Evolutionary conservation across 441 rosid species (phyloP).

Genomic region (Syzygium malaccense): DNA sequence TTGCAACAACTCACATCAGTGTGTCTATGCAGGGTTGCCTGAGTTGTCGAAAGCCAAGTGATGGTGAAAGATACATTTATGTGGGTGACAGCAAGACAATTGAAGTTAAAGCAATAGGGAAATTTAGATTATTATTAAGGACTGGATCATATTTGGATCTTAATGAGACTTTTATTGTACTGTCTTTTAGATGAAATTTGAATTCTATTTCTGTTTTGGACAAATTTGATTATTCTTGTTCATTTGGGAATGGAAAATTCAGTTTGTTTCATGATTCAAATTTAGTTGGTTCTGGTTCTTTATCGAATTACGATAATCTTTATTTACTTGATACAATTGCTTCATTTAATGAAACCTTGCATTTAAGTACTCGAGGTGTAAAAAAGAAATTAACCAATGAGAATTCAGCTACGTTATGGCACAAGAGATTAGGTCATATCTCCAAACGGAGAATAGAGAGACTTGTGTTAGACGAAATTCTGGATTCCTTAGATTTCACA

Average conservation of each 20-base stretch:
- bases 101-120: too few relatives aligned
- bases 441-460: neutral
- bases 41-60: too few relatives aligned
- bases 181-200: too few relatives aligned
- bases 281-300: too few relatives aligned
- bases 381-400: slow-evolving; percentile 7
- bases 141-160: too few relatives aligned
- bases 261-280: too few relatives aligned
- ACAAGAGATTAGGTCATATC: slow-evolving; percentile 7
- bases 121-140: too few relatives aligned
- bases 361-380: neutral
- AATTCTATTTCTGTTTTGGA: too few relatives aligned
- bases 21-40: neutral
- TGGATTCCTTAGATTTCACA: neutral
- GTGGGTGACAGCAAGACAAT: neutral
- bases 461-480: neutral
- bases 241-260: too few relatives aligned
- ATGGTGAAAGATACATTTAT: too few relatives aligned
- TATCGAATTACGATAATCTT: neutral
- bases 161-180: too few relatives aligned
- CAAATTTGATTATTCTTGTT: too few relatives aligned
- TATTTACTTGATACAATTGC: neutral
- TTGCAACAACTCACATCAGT: neutral
- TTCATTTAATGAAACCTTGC: slow-evolving; percentile 5
- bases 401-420: neutral